Evolutionary conservation across 169 alveolate species (phyloP), one percentile per base, ranked within the genome.

Genomic region (Plasmodium blacklocki): DNA sequence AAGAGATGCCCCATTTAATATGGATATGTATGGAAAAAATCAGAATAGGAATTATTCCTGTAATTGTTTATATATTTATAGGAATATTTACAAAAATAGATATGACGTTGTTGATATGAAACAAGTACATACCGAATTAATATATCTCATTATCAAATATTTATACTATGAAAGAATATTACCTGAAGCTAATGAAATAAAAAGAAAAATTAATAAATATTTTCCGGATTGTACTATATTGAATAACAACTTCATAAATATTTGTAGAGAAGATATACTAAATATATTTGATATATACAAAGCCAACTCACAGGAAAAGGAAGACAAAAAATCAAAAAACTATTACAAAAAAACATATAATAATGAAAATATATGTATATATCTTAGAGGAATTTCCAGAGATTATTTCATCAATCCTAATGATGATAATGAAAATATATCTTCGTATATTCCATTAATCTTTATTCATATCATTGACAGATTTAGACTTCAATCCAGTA

Each of bases 141-240:
- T 76, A 50, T 76, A 64, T 59, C 52, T 76, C 49, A 76, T 76
- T 26, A 49, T 76, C 49, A 76, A 76, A 64, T 76, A 76, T 76
- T 19, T 76, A 64, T 76, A 76, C 58, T 76, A 76, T 66, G 89
- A 76, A 63, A 49, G 89, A 64, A 76, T 76, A 19, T 56, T 76
- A 39, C 89, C 89, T 19, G 89, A 76, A 63, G 89, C 89, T 47
- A 76, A 76, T 29, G 89, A 76, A 64, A 56, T 76, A n/a, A 76
- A 76, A 64, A 64, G 89, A 56, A 76, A 76, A 63, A 76, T 76
- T n/a, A 76, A 68, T 32, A 76, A 76, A 32, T 76, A 76, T 43
- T 76, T 76, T 68, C 89, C 89, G 2, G 89, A 76, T 9, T 76
- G 89, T 49, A 11, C 59, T 11, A 60, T 76, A 19, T 68, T 76